A percentile compares a stretch with the other conserved stretches of the same genome.
Evolutionary conservation across 192 early-diverging fungal species (phyloP).

Genomic region (Powellomyces hirtus): DNA sequence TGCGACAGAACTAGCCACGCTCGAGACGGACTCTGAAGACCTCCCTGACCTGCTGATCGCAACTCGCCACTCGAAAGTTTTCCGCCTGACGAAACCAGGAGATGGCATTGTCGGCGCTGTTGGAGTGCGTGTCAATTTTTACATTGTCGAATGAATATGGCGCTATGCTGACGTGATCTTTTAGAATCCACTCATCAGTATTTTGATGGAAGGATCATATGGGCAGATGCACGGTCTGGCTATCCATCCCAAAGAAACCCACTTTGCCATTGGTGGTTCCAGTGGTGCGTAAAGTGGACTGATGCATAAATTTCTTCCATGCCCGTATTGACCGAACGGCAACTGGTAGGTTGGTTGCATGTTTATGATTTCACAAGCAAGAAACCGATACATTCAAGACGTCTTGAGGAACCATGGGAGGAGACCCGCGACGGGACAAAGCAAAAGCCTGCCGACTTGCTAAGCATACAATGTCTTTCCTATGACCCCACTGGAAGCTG

Average conservation of each 20-base stretch:
- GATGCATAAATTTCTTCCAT: not conserved
- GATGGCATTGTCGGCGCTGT: not conserved
- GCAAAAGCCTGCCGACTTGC: not conserved
- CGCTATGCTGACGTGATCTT: not conserved
- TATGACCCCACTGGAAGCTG: not conserved
- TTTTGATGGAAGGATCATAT: conserved; percentile 43
- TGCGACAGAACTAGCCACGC: not conserved
- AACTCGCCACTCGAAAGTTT: conserved; percentile 37
- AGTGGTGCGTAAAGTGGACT: conserved; percentile 27
- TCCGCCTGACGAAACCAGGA: not conserved
- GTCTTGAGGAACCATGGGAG: conserved; percentile 38
- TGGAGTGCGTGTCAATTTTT: not conserved
- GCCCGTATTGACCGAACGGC: not conserved
- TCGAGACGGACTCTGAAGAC: conserved; percentile 2
- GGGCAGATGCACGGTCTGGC: conserved; percentile 35
- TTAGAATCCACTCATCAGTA: not conserved
- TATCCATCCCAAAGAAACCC: conserved; percentile 36
- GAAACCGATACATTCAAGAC: conserved; percentile 20
- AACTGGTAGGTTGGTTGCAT: conserved; percentile 38
- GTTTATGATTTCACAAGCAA: conserved; percentile 49
- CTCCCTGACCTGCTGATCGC: conserved; percentile 47
- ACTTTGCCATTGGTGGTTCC: conserved; percentile 43
- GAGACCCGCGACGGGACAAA: conserved; percentile 14
- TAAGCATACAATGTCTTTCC: not conserved
- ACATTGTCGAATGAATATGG: too few species aligned